Evolutionary conservation across 2,329 filamentous ascomycete species (phyloP), one percentile per base, ranked within the genome.

Genomic region (Sporothrix inflata): DNA sequence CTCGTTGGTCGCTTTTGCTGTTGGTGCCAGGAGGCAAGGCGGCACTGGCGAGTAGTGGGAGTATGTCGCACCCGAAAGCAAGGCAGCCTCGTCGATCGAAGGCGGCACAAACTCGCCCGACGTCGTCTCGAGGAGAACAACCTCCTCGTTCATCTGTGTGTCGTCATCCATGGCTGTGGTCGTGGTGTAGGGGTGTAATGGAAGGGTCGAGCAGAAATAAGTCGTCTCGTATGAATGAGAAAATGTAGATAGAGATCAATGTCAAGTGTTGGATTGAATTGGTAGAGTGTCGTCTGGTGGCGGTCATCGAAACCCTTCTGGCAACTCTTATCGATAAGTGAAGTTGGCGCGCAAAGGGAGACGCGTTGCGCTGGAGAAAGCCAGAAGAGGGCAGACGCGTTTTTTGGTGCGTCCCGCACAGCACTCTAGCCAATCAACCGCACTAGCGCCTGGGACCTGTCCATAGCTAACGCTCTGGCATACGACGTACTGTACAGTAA

Each of bases 11-110:
- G 69, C 27, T 74, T 21, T 72, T 57, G 45, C 75, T 51, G 69
- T 78, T 75, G 83, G 77, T 1, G 85, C 80, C 27, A 85, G 85
- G 69, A 94, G 87, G n/a, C 82, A 80, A 0, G 86, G 79, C 0
- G 92, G 93, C 0, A 93, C 85, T 19, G 88, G 84, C 0, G 92
- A 93, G 83, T 90, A 93, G 81, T 94, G 87, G 12, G 88, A 86
- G 83, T 93, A 94, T 53, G 91, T 90, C 63, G 85, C 85, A 79
- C 92, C 92, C 53, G 85, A 79, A 76, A 92, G 83, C 74, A 94
- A 85, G 51, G 82, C 79, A 21, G 82, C 71, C 61, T 79, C 78
- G 81, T 91, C 82, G 76, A 94, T 86, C 19, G 91, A 94, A 7
- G 92, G 92, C 16, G 92, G 91, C 74, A 92, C 82, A 81, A 91